Percentiles rank a stretch among this genome's conserved stretches.
phyloP scores from a whole-genome alignment of 495 filamentous ascomycete genomes.

The Annulohypoxylon maeteangense region DNA sequence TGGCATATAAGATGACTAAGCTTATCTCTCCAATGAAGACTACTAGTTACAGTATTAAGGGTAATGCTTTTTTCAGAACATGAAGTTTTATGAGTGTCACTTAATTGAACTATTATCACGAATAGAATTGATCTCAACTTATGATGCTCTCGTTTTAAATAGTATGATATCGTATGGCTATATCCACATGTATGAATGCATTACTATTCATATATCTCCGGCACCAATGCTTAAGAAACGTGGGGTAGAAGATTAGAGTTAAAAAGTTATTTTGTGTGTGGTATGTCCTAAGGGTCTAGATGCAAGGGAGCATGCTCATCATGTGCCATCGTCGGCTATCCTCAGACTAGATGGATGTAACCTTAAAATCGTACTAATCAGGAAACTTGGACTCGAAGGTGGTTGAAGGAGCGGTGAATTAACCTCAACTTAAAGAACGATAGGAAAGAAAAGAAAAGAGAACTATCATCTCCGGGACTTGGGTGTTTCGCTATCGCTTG shows the following conservation, averaged over 20 bases:
- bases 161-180: neutral
- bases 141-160: neutral
- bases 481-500: neutral
- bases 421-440: neutral
- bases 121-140: neutral
- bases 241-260: conserved; percentile 31
- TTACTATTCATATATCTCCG: conserved; percentile 3
- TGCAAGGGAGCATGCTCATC: conserved; percentile 36
- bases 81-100: neutral
- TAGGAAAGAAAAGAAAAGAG: neutral
- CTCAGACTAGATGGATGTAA: conserved; percentile 31
- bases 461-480: neutral
- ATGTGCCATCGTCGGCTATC: conserved; percentile 35
- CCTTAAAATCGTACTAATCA: conserved; percentile 28
- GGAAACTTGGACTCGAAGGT: conserved; percentile 2
- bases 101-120: neutral
- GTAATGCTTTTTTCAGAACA: neutral
- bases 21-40: neutral
- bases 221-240: conserved; percentile 22
- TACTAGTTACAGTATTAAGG: too few relatives aligned
- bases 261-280: neutral
- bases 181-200: neutral
- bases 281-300: conserved; percentile 5
- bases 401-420: conserved; percentile 39
- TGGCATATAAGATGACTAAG: neutral